Evolutionary conservation across 148 eudicot genomes (phyloP).

Genomic region (Amaranthus palmeri): DNA sequence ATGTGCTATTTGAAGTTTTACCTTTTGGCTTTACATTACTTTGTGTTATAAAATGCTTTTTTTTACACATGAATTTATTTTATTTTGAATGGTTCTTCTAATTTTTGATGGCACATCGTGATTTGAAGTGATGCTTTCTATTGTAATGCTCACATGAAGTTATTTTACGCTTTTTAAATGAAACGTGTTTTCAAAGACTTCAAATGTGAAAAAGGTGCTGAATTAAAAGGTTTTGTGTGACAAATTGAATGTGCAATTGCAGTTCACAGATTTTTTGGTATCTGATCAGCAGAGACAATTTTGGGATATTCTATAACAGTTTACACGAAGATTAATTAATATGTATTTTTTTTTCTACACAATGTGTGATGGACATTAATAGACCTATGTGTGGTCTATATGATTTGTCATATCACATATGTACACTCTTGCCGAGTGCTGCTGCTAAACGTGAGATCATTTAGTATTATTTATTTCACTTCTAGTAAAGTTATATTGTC

Average conservation of each 20-base stretch:
- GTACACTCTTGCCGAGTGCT: not conserved
- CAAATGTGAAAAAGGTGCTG: not conserved
- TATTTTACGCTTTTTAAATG: not conserved
- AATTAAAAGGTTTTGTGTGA: not conserved
- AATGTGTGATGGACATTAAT: not conserved
- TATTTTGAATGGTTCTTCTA: not conserved
- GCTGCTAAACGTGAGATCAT: no score
- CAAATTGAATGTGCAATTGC: not conserved
- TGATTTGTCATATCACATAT: not conserved
- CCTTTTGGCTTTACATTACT: not conserved
- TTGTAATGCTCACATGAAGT: not conserved
- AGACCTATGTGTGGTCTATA: not conserved
- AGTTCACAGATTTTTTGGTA: not conserved
- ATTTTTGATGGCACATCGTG: not conserved
- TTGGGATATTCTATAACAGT: no score
- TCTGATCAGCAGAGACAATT: not conserved
- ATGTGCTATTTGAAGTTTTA: not conserved
- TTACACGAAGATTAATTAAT: not conserved
- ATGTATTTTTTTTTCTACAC: not conserved
- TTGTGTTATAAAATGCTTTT: not conserved
- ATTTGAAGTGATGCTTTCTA: not conserved
- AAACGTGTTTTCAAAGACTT: not conserved
- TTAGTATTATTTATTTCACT: no score
- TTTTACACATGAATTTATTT: not conserved
- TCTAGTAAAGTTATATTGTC: no score